phyloP scores from a whole-genome alignment of 257 asterid species.

The Fraxinus quadrangulata region DNA sequence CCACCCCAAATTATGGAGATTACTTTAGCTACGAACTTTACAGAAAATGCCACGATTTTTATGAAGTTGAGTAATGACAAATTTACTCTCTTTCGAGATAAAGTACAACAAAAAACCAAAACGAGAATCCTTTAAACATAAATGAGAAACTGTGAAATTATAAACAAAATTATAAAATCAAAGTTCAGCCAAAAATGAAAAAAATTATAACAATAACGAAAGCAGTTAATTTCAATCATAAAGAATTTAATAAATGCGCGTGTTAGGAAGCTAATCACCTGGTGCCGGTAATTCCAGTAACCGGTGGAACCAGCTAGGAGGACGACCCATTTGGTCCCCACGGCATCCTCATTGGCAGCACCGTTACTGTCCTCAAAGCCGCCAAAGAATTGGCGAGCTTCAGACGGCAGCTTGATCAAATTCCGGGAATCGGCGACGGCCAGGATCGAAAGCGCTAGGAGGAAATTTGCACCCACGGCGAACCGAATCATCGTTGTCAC shows the following conservation, averaged over 20 bases:
- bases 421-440: conserved; percentile 50
- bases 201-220: too few relatives aligned
- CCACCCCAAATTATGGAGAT: neutral
- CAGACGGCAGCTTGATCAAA: conserved; percentile 64
- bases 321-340: conserved; percentile 89
- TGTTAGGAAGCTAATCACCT: conserved; percentile 43
- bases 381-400: conserved; percentile 48
- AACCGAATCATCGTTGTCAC: conserved; percentile 42
- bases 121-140: neutral
- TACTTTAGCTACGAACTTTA: neutral
- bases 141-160: neutral
- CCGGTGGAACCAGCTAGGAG: conserved; percentile 90
- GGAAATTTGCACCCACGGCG: conserved; percentile 46
- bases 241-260: neutral
- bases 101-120: neutral
- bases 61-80: neutral
- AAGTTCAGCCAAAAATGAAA: neutral
- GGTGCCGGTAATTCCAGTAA: conserved; percentile 95
- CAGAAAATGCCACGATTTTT: neutral
- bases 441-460: conserved; percentile 53
- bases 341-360: conserved; percentile 51
- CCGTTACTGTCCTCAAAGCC: conserved; percentile 18
- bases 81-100: neutral
- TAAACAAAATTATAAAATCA: neutral
- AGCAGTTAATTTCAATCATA: neutral